These are phyloP conservation scores for Wallacemonas sp. DNA, from an alignment of 208 protist genomes.

Conservation along the genomic window DNA sequence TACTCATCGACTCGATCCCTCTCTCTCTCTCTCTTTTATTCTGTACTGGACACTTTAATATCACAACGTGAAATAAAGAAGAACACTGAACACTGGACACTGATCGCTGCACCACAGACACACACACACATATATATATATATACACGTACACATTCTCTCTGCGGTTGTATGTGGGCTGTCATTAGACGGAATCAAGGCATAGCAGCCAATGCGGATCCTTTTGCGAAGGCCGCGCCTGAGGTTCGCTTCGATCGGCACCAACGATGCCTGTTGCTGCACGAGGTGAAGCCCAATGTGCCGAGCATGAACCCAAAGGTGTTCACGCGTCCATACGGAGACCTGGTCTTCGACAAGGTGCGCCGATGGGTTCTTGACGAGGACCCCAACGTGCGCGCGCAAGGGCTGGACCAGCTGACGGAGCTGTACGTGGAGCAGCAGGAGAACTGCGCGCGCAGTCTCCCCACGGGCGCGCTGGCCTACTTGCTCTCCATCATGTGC, in stretches of 20 bases:
- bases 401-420: slow-evolving; percentile 64
- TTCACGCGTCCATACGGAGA: slow-evolving; percentile 70
- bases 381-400: slow-evolving; percentile 50
- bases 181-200: slow-evolving; percentile 70
- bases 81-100: neutral
- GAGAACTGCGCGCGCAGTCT: slow-evolving; percentile 68
- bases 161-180: slow-evolving; percentile 85
- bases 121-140: too few relatives aligned
- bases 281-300: slow-evolving; percentile 62
- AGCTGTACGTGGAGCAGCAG: slow-evolving; percentile 68
- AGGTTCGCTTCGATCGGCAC: slow-evolving; percentile 37
- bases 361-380: slow-evolving; percentile 67
- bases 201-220: slow-evolving; percentile 29
- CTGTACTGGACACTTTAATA: too few relatives aligned
- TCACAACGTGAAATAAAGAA: too few relatives aligned
- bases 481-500: slow-evolving; percentile 57
- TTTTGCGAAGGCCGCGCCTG: slow-evolving; percentile 5
- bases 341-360: slow-evolving; percentile 70
- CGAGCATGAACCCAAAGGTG: slow-evolving; percentile 54
- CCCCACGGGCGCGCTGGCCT: slow-evolving; percentile 44
- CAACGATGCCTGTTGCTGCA: slow-evolving; percentile 77
- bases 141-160: too few relatives aligned
- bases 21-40: too few relatives aligned
- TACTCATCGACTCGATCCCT: too few relatives aligned
- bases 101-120: too few relatives aligned